These are phyloP conservation scores for Pseudopithomyces maydicus DNA, from an alignment of 2,329 filamentous ascomycete genomes.

Conservation along the genomic window DNA sequence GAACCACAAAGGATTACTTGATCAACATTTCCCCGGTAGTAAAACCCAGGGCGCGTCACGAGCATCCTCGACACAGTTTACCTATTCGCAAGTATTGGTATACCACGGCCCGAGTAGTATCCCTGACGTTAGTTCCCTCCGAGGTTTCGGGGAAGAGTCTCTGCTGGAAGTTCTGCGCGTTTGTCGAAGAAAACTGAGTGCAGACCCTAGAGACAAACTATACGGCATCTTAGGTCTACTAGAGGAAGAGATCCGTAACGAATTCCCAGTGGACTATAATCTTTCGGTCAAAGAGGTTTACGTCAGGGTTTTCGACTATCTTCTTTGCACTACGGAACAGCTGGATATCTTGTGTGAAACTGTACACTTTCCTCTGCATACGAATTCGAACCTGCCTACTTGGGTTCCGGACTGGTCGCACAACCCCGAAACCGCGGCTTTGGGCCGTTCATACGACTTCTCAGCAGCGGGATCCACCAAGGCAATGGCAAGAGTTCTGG, in stretches of 20 bases:
- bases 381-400: slow-evolving; percentile 33
- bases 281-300: slow-evolving; percentile 41
- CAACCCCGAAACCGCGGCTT: slow-evolving; percentile 18
- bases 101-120: slow-evolving; percentile 24
- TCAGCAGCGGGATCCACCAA: slow-evolving; percentile 17
- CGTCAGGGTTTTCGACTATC: slow-evolving; percentile 40
- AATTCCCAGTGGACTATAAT: slow-evolving; percentile 39
- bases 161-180: slow-evolving; percentile 29
- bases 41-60: not conserved
- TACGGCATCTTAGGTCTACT: slow-evolving; percentile 45
- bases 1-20: slow-evolving; percentile 15
- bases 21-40: slow-evolving; percentile 13
- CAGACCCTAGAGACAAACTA: slow-evolving; percentile 45
- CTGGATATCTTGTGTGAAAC: slow-evolving; percentile 45
- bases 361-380: slow-evolving; percentile 38
- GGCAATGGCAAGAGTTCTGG: slow-evolving; percentile 25
- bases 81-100: slow-evolving; percentile 14
- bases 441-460: slow-evolving; percentile 24
- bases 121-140: slow-evolving; percentile 14
- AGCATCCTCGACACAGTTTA: slow-evolving; percentile 6
- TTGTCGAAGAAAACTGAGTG: slow-evolving; percentile 32
- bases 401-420: slow-evolving; percentile 49
- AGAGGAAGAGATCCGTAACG: slow-evolving; percentile 23
- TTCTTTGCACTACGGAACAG: slow-evolving; percentile 26
- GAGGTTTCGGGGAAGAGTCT: slow-evolving; percentile 15